These are phyloP conservation scores for Rheum nobile DNA, from an alignment of 148 eudicot genomes.

Conservation along the genomic window DNA sequence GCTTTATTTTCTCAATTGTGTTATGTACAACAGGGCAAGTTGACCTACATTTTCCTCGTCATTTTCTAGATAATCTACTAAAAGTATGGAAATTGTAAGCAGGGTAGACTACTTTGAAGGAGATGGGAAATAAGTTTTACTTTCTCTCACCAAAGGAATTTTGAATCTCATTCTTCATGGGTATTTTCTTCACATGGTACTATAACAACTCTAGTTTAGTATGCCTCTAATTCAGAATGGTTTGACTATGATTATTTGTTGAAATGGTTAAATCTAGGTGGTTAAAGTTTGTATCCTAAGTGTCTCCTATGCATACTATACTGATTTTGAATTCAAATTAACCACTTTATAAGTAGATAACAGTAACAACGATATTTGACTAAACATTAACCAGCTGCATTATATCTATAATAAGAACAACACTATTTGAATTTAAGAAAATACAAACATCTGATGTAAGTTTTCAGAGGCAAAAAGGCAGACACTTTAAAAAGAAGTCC, in stretches of 20 bases:
- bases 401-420: too few species aligned
- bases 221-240: background rate
- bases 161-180: background rate
- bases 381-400: too few species aligned
- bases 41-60: background rate
- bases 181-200: background rate
- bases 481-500: too few species aligned
- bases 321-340: too few species aligned
- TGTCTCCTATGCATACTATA: background rate
- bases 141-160: background rate
- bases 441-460: background rate
- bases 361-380: too few species aligned
- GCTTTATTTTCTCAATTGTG: background rate
- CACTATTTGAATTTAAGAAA: background rate
- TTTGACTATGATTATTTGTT: background rate
- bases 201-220: background rate
- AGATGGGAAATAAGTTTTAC: too few species aligned
- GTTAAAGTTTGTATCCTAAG: background rate
- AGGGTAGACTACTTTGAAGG: too few species aligned
- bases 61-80: background rate
- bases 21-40: background rate
- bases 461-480: background rate
- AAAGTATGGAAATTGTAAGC: too few species aligned
- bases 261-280: background rate
- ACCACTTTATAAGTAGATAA: too few species aligned